These are phyloP conservation scores for Nelumbo lutea DNA, from an alignment of 164 flowering plant species.

Conservation along the genomic window DNA sequence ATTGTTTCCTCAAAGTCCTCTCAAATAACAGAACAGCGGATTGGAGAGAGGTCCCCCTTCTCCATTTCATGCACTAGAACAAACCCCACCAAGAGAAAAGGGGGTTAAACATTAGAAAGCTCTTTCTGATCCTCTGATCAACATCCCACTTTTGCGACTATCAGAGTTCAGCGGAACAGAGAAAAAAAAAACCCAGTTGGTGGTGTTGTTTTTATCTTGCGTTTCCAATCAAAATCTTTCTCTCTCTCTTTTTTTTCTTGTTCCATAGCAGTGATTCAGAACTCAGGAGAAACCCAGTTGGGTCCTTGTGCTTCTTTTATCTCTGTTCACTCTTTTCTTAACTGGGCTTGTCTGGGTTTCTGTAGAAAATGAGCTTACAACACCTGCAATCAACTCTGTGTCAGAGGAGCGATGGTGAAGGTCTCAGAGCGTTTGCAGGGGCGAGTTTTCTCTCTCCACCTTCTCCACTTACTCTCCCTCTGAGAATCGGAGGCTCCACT, in stretches of 20 bases:
- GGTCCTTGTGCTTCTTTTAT: not conserved
- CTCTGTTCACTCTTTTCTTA: not conserved
- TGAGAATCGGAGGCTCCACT: slow-evolving; percentile 8
- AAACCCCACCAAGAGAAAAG: slow-evolving; percentile 2
- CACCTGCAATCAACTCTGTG: slow-evolving; percentile 9
- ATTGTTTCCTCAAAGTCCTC: slow-evolving; percentile 12
- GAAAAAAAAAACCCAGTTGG: slow-evolving; percentile 4
- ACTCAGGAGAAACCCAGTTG: not conserved
- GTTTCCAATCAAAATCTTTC: not conserved
- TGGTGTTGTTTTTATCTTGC: not conserved
- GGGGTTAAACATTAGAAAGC: not conserved
- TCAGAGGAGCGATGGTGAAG: slow-evolving; percentile 10
- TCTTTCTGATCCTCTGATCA: slow-evolving; percentile 7
- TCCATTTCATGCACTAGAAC: slow-evolving; percentile 1
- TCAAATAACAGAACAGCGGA: slow-evolving; percentile 3
- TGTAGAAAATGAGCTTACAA: slow-evolving; percentile 16
- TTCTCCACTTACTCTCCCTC: slow-evolving; percentile 3
- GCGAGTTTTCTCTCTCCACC: slow-evolving; percentile 6
- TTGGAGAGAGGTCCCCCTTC: not conserved
- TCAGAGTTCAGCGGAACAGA: not conserved
- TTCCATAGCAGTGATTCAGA: not conserved
- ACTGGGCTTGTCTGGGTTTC: not conserved
- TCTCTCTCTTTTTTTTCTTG: not conserved
- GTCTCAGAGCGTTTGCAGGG: slow-evolving; percentile 13
- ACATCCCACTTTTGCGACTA: slow-evolving; percentile 1